These are phyloP conservation scores for Rhododendron kiyosumense DNA, from an alignment of 148 eudicot species.

Conservation along the genomic window DNA sequence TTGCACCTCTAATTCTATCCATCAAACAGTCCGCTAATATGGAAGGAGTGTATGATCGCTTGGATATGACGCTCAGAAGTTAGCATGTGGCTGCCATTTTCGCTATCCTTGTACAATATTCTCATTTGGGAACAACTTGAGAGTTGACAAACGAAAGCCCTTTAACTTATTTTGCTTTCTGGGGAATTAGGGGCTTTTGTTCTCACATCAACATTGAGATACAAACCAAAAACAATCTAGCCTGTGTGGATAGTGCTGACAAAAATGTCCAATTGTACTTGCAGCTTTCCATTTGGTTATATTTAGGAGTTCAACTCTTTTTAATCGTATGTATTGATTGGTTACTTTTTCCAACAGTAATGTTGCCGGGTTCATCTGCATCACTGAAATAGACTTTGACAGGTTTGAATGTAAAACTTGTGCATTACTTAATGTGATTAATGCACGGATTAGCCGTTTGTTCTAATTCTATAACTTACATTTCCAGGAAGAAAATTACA, in stretches of 20 bases:
- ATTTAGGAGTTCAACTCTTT: neutral
- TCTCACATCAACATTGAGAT: neutral
- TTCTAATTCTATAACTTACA: neutral
- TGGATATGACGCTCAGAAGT: neutral
- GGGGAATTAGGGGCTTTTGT: neutral
- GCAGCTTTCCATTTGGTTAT: neutral
- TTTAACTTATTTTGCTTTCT: neutral
- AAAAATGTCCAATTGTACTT: neutral
- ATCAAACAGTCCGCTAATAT: neutral
- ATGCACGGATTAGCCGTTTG: neutral
- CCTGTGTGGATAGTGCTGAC: neutral
- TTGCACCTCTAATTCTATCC: neutral
- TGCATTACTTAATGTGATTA: neutral
- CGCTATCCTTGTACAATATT: neutral
- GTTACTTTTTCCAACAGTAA: slow-evolving; percentile 42
- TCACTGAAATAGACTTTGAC: slow-evolving; percentile 73
- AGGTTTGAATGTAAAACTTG: slow-evolving; percentile 39
- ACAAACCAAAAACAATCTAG: neutral
- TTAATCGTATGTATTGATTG: neutral
- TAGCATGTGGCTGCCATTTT: neutral
- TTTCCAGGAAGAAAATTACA: slow-evolving; percentile 65
- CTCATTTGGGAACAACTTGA: neutral
- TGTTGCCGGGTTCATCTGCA: slow-evolving; percentile 85
- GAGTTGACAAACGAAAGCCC: neutral
- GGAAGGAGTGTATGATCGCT: neutral